These are phyloP conservation scores for Geoglossum cookeanum DNA, from an alignment of 2,329 filamentous ascomycete species.

Conservation along the genomic window DNA sequence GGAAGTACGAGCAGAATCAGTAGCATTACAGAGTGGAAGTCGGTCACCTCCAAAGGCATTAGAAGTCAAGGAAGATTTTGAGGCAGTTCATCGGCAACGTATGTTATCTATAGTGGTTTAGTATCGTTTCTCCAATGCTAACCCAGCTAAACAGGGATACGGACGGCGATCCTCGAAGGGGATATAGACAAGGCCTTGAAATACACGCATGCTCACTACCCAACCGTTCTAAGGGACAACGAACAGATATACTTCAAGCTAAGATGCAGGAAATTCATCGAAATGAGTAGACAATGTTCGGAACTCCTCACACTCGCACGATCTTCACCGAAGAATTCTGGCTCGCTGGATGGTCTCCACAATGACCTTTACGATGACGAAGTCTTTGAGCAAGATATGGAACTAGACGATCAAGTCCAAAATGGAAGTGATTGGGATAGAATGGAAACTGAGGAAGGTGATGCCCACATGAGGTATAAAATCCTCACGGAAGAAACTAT, in stretches of 20 bases:
- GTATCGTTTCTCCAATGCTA: not conserved
- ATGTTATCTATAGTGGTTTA: conserved; percentile 17
- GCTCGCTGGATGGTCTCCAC: conserved; percentile 32
- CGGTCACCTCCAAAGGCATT: conserved; percentile 34
- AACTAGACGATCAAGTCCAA: conserved; percentile 5
- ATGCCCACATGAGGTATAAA: conserved; percentile 18
- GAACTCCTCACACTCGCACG: conserved; percentile 34
- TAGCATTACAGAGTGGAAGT: conserved; percentile 43
- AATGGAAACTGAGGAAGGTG: conserved; percentile 11
- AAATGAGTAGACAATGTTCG: conserved; percentile 66
- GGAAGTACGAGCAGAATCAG: conserved; percentile 58
- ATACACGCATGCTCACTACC: conserved; percentile 59
- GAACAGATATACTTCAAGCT: conserved; percentile 75
- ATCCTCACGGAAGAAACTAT: conserved; percentile 51
- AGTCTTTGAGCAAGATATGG: conserved; percentile 6
- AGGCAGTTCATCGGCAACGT: conserved; percentile 78
- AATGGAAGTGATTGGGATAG: conserved; percentile 9
- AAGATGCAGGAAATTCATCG: conserved; percentile 79
- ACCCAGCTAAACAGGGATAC: conserved; percentile 43
- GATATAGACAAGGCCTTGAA: conserved; percentile 85
- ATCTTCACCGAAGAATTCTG: conserved; percentile 16
- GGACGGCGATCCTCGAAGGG: conserved; percentile 70
- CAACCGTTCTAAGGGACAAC: conserved; percentile 59
- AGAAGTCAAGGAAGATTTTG: conserved; percentile 59
- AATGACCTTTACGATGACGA: conserved; percentile 19